Percentiles rank a stretch among this genome's conserved stretches.
These are phyloP conservation scores for Candida nonsorbophila DNA, from an alignment of 805 yeast species.

Conservation along the genomic window DNA sequence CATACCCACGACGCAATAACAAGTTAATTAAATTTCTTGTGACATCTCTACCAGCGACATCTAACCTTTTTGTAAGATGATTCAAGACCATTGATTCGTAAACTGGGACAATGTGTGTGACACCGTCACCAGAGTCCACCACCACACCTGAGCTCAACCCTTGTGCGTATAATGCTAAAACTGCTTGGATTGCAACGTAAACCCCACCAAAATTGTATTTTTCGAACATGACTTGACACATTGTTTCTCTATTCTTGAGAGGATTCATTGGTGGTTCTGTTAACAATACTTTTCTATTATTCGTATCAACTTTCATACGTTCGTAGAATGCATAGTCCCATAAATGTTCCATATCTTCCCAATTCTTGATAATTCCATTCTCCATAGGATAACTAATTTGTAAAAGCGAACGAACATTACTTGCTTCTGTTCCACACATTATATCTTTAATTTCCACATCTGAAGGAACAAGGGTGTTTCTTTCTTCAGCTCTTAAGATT, in stretches of 20 bases:
- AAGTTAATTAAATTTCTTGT: constrained; percentile 92
- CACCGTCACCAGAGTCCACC: constrained; percentile 98
- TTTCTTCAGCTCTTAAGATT: constrained; percentile 92
- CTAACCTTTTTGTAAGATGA: constrained; percentile 86
- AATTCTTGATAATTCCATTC: constrained; percentile 92
- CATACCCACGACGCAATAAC: constrained; percentile 91
- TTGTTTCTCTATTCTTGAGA: constrained; percentile 76
- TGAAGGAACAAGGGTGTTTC: constrained; percentile 49
- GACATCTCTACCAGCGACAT: constrained; percentile 97
- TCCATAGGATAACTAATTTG: constrained; percentile 99
- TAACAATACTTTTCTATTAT: constrained; percentile 73
- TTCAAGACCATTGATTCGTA: constrained; percentile 95
- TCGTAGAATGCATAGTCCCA: constrained; percentile 98
- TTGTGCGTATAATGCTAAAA: constrained; percentile 95
- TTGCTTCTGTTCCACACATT: constrained; percentile 97
- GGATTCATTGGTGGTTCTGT: constrained; percentile 99
- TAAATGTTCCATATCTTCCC: constrained; percentile 98
- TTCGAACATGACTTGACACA: constrained; percentile 93
- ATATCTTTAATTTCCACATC: constrained; percentile 82
- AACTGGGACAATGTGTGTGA: constrained; percentile 96
- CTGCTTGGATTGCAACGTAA: constrained; percentile 95
- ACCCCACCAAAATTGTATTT: constrained; percentile 87
- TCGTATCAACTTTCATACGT: constrained; percentile 71
- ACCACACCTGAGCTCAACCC: constrained; percentile 96
- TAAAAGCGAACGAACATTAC: constrained; percentile 80